phyloP scores from a whole-genome alignment of 2,329 filamentous ascomycete species.

The Alternaria gaisen region DNA sequence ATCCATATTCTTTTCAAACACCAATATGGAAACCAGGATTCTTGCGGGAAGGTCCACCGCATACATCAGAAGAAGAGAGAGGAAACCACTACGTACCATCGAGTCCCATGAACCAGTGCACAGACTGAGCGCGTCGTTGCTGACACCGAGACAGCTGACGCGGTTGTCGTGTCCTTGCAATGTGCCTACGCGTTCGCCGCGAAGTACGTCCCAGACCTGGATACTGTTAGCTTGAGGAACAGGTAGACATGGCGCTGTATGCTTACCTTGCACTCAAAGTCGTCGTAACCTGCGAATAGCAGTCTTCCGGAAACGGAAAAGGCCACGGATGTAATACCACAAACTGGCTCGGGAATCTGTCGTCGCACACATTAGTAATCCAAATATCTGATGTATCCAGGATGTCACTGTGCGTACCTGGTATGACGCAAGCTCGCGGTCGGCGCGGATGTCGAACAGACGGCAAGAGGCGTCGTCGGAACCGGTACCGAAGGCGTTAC shows the following conservation, averaged over 20 bases:
- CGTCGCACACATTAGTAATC: conserved; percentile 37
- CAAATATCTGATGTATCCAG: conserved; percentile 7
- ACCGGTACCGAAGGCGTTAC: conserved; percentile 96
- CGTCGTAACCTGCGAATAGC: conserved; percentile 96
- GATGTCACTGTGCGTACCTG: conserved; percentile 41
- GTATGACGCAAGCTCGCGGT: conserved; percentile 77
- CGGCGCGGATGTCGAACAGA: conserved; percentile 96
- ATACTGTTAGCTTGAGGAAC: conserved; percentile 51
- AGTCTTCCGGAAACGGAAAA: conserved; percentile 96
- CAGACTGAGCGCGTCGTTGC: conserved; percentile 98
- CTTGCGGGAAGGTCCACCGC: fast-evolving
- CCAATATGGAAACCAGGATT: not conserved
- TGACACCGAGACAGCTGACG: conserved; percentile 97
- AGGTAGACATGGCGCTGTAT: conserved; percentile 3
- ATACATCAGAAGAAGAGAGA: not conserved
- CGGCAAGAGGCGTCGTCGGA: conserved; percentile 98
- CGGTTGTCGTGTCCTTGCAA: conserved; percentile 98
- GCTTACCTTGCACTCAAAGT: conserved; percentile 98
- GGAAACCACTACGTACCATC: conserved; percentile 71
- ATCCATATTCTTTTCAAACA: not conserved
- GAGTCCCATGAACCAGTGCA: conserved; percentile 99
- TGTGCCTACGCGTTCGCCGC: conserved; percentile 95
- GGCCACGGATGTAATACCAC: conserved; percentile 96
- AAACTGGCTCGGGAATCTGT: conserved; percentile 95
- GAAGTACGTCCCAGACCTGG: conserved; percentile 96